phyloP scores from a whole-genome alignment of 108 stramenopile species.

The Skeletonema menzelii region DNA sequence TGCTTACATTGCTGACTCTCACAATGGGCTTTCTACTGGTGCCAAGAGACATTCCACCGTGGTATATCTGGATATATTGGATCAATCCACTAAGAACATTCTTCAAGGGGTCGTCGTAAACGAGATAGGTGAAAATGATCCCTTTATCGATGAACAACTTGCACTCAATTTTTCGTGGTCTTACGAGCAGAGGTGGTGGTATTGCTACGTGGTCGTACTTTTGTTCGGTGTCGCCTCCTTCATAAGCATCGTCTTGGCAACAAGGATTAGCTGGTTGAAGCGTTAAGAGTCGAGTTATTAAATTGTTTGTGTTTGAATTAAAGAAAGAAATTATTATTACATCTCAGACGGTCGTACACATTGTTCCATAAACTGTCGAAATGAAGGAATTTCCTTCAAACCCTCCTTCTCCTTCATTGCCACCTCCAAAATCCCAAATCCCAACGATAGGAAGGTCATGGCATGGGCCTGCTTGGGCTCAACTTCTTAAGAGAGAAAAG shows the following conservation, averaged over 20 bases:
- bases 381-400: no score
- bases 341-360: no score
- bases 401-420: no score
- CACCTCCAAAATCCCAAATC: no score
- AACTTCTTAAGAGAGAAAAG: no score
- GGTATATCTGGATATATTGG: conserved; percentile 12
- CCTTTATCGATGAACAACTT: background rate
- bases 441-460: no score
- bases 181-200: conserved; percentile 5
- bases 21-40: background rate
- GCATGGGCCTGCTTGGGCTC: no score
- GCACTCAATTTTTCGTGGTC: background rate
- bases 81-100: conserved; percentile 6
- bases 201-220: conserved; percentile 9
- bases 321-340: no score
- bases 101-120: conserved; percentile 2
- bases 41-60: conserved; percentile 10
- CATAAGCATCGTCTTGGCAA: background rate
- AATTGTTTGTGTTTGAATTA: no score
- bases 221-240: background rate
- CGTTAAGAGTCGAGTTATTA: no score
- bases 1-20: background rate
- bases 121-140: background rate
- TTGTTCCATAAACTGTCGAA: no score
- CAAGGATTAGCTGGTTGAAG: background rate